Conservation (phyloP, 2,329 filamentous ascomycete genomes). For the Xylariaceae sp. region DNA sequence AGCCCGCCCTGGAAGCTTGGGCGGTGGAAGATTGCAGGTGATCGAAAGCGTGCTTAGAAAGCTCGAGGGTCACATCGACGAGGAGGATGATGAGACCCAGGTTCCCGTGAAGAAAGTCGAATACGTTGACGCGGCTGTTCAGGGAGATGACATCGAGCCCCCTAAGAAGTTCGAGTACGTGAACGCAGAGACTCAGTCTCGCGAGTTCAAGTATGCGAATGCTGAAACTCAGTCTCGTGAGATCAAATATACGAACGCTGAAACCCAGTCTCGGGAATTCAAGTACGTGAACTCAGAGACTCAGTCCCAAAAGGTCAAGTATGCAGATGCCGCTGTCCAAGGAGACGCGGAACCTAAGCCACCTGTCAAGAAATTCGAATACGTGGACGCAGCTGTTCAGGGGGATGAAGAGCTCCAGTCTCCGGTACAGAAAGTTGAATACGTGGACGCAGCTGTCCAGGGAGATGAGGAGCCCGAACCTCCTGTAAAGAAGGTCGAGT, state of each 20-base stretch:
- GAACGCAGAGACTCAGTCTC: constrained; percentile 55
- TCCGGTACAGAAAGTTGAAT: neutral
- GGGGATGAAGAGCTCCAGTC: neutral
- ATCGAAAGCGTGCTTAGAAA: constrained; percentile 53
- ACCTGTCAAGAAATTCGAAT: neutral
- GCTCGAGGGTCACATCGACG: constrained; percentile 44
- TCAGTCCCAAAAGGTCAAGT: neutral
- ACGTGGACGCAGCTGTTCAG: neutral
- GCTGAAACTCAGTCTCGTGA: too few relatives aligned
- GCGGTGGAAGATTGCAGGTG: constrained; percentile 47
- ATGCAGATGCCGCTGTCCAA: neutral
- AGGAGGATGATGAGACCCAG: constrained; percentile 46
- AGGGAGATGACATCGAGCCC: constrained; percentile 37
- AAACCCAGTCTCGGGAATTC: neutral
- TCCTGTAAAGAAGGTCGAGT: neutral
- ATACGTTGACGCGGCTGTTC: constrained; percentile 31
- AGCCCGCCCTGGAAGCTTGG: constrained; percentile 50
- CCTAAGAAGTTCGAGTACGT: constrained; percentile 36
- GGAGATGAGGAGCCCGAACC: neutral
- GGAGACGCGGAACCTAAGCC: neutral
- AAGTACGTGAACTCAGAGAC: neutral
- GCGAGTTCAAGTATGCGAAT: too few relatives aligned
- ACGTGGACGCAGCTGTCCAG: neutral
- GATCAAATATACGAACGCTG: neutral
- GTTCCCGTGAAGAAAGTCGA: constrained; percentile 37